Conservation (phyloP, 1,139 yeast species). For the Scheffersomyces parashehatae region DNA sequence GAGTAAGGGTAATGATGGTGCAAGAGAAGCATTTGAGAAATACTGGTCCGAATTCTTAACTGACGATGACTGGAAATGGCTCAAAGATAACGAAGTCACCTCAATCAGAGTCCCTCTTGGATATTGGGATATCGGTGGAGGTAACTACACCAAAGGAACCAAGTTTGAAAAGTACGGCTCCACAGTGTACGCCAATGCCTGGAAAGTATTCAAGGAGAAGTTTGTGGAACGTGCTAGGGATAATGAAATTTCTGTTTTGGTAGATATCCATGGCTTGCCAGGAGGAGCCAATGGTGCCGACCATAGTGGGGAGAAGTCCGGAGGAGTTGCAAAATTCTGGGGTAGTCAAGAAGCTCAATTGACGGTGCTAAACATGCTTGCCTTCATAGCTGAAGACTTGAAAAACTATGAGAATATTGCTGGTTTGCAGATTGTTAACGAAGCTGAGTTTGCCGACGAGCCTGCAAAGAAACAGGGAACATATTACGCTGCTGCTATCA, state of each 20-base stretch:
- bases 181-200: conserved; percentile 66
- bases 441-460: conserved; percentile 63
- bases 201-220: conserved; percentile 56
- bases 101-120: conserved; percentile 87
- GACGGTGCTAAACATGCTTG: conserved; percentile 51
- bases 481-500: conserved; percentile 71
- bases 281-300: conserved; percentile 86
- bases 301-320: conserved; percentile 72
- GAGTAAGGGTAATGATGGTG: conserved; percentile 52
- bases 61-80: conserved; percentile 80
- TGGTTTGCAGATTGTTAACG: conserved; percentile 86
- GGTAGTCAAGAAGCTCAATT: conserved; percentile 41
- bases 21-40: conserved; percentile 55
- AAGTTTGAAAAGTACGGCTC: conserved; percentile 54
- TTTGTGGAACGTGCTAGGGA: conserved; percentile 56
- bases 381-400: conserved; percentile 65
- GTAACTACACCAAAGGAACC: conserved; percentile 56
- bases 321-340: conserved; percentile 67
- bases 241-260: conserved; percentile 66
- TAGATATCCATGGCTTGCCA: conserved; percentile 89
- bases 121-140: conserved; percentile 82
- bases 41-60: conserved; percentile 71
- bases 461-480: conserved; percentile 49
- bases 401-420: conserved; percentile 61
- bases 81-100: conserved; percentile 64